phyloP scores from a whole-genome alignment of 108 stramenopile species.

The Skeletonema menzelii region DNA sequence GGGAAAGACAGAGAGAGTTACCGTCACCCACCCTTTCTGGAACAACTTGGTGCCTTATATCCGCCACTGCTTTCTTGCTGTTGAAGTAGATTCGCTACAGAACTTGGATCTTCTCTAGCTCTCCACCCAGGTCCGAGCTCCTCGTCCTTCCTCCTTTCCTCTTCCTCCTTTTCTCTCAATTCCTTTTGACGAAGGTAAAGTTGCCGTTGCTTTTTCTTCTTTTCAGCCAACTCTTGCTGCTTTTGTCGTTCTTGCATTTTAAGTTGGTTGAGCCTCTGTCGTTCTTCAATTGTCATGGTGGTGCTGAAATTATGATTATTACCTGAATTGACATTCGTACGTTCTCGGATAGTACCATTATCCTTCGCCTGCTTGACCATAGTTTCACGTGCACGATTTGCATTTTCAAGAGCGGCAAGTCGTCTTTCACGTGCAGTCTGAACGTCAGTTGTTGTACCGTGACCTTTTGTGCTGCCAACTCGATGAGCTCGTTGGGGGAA shows the following conservation, averaged over 20 bases:
- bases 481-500: constrained; percentile 7
- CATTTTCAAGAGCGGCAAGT: constrained; percentile 21
- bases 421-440: constrained; percentile 30
- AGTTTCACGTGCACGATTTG: constrained; percentile 2
- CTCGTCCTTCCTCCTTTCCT: constrained; percentile 36
- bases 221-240: constrained; percentile 19
- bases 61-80: constrained; percentile 23
- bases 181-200: constrained; percentile 39
- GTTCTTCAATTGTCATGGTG: constrained; percentile 5
- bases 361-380: constrained; percentile 1
- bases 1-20: constrained; percentile 18
- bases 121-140: constrained; percentile 51
- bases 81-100: constrained; percentile 11
- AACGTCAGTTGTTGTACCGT: constrained; percentile 10
- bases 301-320: neutral
- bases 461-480: neutral
- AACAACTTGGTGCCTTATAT: constrained; percentile 26
- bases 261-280: neutral
- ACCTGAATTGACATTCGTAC: neutral
- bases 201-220: constrained; percentile 41
- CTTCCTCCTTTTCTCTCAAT: constrained; percentile 31
- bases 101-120: constrained; percentile 36
- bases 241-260: constrained; percentile 10
- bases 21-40: constrained; percentile 35
- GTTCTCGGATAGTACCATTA: neutral